Evolutionary conservation across 2,329 filamentous ascomycete genomes (phyloP).

Genomic region (Sordariomycetes sp.): DNA sequence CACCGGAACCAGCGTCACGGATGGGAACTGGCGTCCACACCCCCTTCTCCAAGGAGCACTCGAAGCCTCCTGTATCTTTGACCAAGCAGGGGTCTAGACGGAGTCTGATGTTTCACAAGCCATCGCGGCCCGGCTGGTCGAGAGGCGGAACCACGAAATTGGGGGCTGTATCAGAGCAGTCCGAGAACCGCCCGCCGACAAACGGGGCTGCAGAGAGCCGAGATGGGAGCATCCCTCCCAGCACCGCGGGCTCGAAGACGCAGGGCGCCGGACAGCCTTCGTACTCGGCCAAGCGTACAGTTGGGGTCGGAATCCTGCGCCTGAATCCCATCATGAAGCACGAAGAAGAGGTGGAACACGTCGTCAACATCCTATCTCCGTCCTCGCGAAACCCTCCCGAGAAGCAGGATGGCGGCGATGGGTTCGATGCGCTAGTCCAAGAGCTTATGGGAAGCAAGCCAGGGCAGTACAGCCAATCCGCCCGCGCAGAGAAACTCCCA

Average conservation of each 20-base stretch:
- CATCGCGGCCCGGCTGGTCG: constrained; percentile 43
- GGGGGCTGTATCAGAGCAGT: constrained; percentile 44
- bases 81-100: constrained; percentile 46
- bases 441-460: constrained; percentile 63
- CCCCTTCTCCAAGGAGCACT: constrained; percentile 27
- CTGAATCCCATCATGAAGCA: constrained; percentile 66
- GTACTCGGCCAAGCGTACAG: constrained; percentile 36
- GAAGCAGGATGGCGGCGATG: constrained; percentile 46
- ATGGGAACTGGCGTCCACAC: constrained; percentile 34
- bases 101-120: constrained; percentile 62
- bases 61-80: constrained; percentile 34
- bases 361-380: constrained; percentile 68
- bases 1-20: constrained; percentile 36
- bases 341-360: constrained; percentile 66
- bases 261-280: constrained; percentile 26
- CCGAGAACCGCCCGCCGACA: constrained; percentile 25
- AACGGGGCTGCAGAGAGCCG: constrained; percentile 27
- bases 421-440: constrained; percentile 63
- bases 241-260: constrained; percentile 44
- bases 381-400: constrained; percentile 42
- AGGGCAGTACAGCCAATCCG: constrained; percentile 65
- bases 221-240: constrained; percentile 36
- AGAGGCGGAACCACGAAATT: constrained; percentile 38
- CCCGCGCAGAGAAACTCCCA: constrained; percentile 65
- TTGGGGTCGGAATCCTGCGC: constrained; percentile 69